Conservation (phyloP, 805 yeast species). For the Saccharomycopsis malanga region DNA sequence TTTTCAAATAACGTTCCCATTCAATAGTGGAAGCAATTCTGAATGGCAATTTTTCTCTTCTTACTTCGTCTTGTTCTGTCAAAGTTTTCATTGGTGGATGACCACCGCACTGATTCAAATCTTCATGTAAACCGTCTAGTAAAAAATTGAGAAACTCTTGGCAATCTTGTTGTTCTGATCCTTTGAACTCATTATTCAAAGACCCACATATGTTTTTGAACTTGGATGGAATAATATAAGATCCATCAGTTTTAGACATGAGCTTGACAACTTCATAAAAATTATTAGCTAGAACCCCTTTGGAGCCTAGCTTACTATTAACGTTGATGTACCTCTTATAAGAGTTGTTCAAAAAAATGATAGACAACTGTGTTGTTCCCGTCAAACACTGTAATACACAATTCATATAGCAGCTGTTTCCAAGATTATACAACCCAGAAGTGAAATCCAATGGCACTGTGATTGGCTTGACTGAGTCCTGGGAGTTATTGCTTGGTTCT, state of each 20-base stretch:
- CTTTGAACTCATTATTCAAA: conserved; percentile 55
- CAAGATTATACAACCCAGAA: conserved; percentile 73
- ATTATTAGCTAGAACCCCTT: conserved; percentile 66
- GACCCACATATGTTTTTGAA: conserved; percentile 66
- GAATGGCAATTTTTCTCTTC: conserved; percentile 65
- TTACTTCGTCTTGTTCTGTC: conserved; percentile 62
- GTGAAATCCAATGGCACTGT: conserved; percentile 32
- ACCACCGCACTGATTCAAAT: conserved; percentile 60
- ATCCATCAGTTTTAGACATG: conserved; percentile 42
- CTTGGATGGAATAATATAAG: conserved; percentile 49
- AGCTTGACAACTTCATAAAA: conserved; percentile 55
- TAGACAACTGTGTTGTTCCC: conserved; percentile 60
- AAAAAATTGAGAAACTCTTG: conserved; percentile 73
- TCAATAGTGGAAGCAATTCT: conserved; percentile 81
- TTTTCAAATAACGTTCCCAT: conserved; percentile 81
- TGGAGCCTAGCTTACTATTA: conserved; percentile 68
- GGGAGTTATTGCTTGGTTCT: not conserved
- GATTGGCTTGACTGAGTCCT: not conserved
- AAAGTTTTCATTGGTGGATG: conserved; percentile 50
- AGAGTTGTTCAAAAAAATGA: conserved; percentile 52
- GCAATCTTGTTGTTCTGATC: conserved; percentile 76
- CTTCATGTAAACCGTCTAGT: conserved; percentile 76
- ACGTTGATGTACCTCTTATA: conserved; percentile 65
- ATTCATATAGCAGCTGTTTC: conserved; percentile 92
- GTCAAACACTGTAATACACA: conserved; percentile 80